Conservation (phyloP, 2,329 filamentous ascomycete species). For the Exophiala mesophila region DNA sequence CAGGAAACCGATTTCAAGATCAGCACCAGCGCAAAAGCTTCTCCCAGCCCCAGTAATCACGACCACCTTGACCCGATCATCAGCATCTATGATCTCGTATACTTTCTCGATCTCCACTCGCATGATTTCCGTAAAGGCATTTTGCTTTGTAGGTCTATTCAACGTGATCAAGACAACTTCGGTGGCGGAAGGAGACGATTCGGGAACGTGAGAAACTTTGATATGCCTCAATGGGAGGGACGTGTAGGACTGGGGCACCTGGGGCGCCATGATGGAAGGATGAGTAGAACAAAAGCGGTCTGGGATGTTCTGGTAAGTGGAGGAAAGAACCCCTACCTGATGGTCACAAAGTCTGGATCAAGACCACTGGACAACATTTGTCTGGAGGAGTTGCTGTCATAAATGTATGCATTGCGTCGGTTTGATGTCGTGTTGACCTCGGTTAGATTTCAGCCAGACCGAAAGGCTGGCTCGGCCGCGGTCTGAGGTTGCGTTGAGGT, state of each 20-base stretch:
- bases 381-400: too few species aligned
- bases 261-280: too few species aligned
- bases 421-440: too few species aligned
- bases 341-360: neutral
- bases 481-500: too few species aligned
- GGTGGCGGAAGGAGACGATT: constrained; percentile 50
- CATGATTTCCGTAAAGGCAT: constrained; percentile 66
- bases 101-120: constrained; percentile 55
- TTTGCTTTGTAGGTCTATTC: constrained; percentile 60
- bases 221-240: constrained; percentile 31
- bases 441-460: too few species aligned
- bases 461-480: too few species aligned
- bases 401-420: too few species aligned
- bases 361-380: too few species aligned
- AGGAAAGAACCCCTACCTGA: too few species aligned
- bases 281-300: constrained; percentile 5
- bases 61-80: constrained; percentile 52
- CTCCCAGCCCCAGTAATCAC: constrained; percentile 51
- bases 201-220: constrained; percentile 36
- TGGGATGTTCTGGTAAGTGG: too few species aligned
- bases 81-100: constrained; percentile 48
- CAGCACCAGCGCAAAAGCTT: constrained; percentile 57
- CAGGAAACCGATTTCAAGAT: constrained; percentile 44
- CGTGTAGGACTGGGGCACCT: constrained; percentile 34
- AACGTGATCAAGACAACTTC: constrained; percentile 60